These are phyloP conservation scores for Teratosphaeria destructans DNA, from an alignment of 2,329 filamentous ascomycete species.

Conservation along the genomic window DNA sequence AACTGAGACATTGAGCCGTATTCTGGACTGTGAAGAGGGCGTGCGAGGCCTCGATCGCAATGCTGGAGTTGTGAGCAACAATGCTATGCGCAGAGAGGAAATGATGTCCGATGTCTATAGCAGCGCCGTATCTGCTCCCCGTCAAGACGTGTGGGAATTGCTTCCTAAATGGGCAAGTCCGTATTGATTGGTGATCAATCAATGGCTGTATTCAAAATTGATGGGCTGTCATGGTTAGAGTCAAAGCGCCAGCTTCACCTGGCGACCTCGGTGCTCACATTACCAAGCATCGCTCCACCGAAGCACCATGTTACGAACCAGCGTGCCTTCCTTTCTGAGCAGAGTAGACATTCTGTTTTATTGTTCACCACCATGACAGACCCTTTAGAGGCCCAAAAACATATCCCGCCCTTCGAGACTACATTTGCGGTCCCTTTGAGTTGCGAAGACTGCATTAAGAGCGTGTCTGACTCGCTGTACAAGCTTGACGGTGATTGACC, in stretches of 20 bases:
- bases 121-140: no score
- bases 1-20: conserved; percentile 12
- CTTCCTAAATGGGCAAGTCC: not conserved
- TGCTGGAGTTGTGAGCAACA: not conserved
- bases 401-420: conserved; percentile 51
- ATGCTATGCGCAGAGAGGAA: not conserved
- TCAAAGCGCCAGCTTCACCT: not conserved
- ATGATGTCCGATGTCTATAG: not conserved
- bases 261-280: not conserved
- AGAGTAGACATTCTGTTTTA: not conserved
- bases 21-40: not conserved
- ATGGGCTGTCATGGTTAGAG: not conserved
- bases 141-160: no score
- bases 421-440: conserved; percentile 91
- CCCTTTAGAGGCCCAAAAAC: not conserved
- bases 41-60: not conserved
- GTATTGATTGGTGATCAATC: not conserved
- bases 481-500: conserved; percentile 51
- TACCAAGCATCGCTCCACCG: not conserved
- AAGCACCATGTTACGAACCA: not conserved
- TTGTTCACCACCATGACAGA: not conserved
- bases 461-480: conserved; percentile 69
- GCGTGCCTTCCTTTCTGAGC: not conserved
- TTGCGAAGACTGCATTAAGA: conserved; percentile 80
- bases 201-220: not conserved